Base-by-base conservation (phyloP, 345 rosid genomes). In the Hibiscus syriacus region DNA sequence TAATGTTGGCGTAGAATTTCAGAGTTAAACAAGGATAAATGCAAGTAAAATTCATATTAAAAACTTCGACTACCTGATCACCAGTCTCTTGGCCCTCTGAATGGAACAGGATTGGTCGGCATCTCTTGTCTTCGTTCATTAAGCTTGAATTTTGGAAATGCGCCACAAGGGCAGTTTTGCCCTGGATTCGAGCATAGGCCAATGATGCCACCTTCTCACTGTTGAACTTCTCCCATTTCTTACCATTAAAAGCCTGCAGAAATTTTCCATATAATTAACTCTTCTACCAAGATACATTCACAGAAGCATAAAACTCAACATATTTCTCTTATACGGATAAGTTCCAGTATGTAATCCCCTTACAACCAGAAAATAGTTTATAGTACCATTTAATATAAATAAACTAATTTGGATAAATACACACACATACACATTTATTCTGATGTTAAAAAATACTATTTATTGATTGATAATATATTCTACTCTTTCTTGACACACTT, bases 151-250 rank as follows among this genome's bases (percentile, higher is more conserved):
- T 92, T 78, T 90, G 98, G 77, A 90, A 90, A 76, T 87, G 93
- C 34, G 87, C 79, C 71, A 88, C 90, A 69, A 92, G 97, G 20
- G 97, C 97, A 64, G 84, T 76, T 78, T 92, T 90, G 52, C 98
- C 98, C 81, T 92, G 98, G 78, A 92, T 92, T 75, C 90, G 83
- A 49, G 96, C 97, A 80, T 92, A 92, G 68, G 93, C 97, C 74
- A 92, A 72, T 13, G 90, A 84, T 30, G 98, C 96, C 76, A 86
- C 92, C 81, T 92, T 92, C 71, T 92, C 98, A 56, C 98, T 93
- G 69, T 93, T 88, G 79, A 93, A 93, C 79, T 93, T 93, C 80
- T 92, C 96, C 98, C 98, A 92, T 79, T 76, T 83, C 80, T 88
- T 90, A 72, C 96, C 98, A 70, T 80, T 88, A 73, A 92, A 90